Evolutionary conservation across 208 protist genomes (phyloP), one percentile per base, ranked within the genome.

Genomic region (Wallacemonas sp.): DNA sequence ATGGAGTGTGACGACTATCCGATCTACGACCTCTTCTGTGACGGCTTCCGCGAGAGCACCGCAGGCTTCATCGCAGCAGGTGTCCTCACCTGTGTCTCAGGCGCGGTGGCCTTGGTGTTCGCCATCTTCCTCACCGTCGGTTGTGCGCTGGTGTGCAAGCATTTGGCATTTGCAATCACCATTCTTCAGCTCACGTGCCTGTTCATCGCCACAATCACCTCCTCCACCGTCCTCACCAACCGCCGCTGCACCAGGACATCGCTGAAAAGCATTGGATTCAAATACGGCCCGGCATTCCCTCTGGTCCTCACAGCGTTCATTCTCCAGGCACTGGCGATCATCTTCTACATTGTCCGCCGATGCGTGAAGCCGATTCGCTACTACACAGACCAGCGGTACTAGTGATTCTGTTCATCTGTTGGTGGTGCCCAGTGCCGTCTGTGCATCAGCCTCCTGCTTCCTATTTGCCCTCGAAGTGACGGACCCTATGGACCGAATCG

Each of bases 231-330:
- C 47, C 34, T 34, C 36, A 65, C 34, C 36, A 61, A 34, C 14
- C 19, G 41, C 12, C 39, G 75, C 0, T 87, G 76, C 71, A 24
- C 36, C 5, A n/a, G 27, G 6, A 60, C 47, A 2, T 69, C 76
- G 2, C 64, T 87, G 5, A 39, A 64, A 54, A 39, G 8, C 2
- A 61, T 87, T 14, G 80, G 76, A 41, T 87, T 87, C 56, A 38
- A 46, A 23, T 80, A 68, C 55, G 80, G 80, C 21, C 67, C 80
- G 3, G 60, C 80, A 19, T 72, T 82, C 24, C 55, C 41, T 3
- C 36, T 86, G 32, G 52, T 65, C 9, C 66, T 78, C n/a, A 72
- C 69, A 14, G 63, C 72, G 9, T 76, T 82, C 14, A 32, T 78
- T 9, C 29, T 86, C n/a, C 58, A 75, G 17, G 29, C 34, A 26